Percentiles rank a stretch among this genome's conserved stretches.
Conservation (phyloP, 257 asterid genomes). For the Petunia secreta region DNA sequence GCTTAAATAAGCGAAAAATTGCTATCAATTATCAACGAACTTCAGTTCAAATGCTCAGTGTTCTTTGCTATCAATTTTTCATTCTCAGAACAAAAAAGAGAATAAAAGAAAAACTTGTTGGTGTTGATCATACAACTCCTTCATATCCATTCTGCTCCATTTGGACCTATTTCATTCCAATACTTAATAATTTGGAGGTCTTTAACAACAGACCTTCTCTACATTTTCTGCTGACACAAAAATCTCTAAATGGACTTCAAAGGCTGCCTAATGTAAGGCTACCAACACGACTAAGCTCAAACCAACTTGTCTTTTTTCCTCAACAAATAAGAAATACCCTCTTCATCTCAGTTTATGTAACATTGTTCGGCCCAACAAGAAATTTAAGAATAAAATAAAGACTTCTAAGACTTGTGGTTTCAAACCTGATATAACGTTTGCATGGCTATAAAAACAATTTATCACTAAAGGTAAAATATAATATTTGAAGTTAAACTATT, state of each 20-base stretch:
- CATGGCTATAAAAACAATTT: too few relatives aligned
- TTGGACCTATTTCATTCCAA: not conserved
- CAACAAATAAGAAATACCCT: not conserved
- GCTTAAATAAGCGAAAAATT: not conserved
- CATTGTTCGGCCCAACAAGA: too few relatives aligned
- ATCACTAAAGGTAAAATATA: too few relatives aligned
- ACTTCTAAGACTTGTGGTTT: too few relatives aligned
- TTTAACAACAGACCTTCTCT: not conserved
- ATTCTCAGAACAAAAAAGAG: not conserved
- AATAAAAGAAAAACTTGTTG: not conserved
- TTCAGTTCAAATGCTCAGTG: not conserved
- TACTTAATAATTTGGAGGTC: slow-evolving; percentile 15
- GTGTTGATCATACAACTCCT: not conserved
- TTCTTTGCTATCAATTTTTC: not conserved
- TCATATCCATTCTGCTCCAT: not conserved
- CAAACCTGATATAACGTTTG: too few relatives aligned
- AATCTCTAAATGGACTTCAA: slow-evolving; percentile 1
- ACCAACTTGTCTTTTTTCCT: not conserved
- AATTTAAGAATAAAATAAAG: too few relatives aligned
- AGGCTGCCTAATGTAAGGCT: not conserved
- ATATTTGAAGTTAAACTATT: too few relatives aligned
- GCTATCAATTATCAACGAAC: not conserved
- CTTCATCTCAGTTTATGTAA: too few relatives aligned
- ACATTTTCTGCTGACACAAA: not conserved
- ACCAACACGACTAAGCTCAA: not conserved